These are phyloP conservation scores for Melampsora americana DNA, from an alignment of 1,284 basidiomycete genomes.

Conservation along the genomic window DNA sequence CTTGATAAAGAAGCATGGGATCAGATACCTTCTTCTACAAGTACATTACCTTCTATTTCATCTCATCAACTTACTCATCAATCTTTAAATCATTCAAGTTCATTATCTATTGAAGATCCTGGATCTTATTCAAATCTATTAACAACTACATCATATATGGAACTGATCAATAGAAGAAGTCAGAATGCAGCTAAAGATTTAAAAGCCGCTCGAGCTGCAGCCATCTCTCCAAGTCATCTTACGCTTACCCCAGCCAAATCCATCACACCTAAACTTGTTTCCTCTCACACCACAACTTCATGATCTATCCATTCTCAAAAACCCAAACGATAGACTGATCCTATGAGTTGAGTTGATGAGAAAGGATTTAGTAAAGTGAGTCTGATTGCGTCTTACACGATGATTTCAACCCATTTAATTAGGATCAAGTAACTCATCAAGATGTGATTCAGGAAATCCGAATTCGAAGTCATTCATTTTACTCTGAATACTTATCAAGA, in stretches of 20 bases:
- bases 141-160: slow-evolving; percentile 7
- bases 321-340: too few relatives aligned
- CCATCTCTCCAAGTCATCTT: slow-evolving; percentile 22
- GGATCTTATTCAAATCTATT: background rate
- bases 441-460: too few relatives aligned
- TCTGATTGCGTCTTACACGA: too few relatives aligned
- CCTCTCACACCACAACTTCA: too few relatives aligned
- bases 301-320: too few relatives aligned
- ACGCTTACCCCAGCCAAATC: background rate
- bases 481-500: too few relatives aligned
- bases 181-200: slow-evolving; percentile 20
- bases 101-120: background rate
- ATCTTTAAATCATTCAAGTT: background rate
- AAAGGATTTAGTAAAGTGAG: background rate
- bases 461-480: too few relatives aligned
- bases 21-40: background rate
- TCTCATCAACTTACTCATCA: background rate
- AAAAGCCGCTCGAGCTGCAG: slow-evolving; percentile 28
- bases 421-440: background rate
- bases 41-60: too few relatives aligned
- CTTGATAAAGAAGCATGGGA: slow-evolving; percentile 32
- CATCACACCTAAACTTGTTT: too few relatives aligned
- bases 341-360: too few relatives aligned
- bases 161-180: slow-evolving; percentile 20
- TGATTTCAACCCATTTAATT: too few relatives aligned